Evolutionary conservation across 805 yeast genomes (phyloP).

Genomic region (Wickerhamiella shivajii): DNA sequence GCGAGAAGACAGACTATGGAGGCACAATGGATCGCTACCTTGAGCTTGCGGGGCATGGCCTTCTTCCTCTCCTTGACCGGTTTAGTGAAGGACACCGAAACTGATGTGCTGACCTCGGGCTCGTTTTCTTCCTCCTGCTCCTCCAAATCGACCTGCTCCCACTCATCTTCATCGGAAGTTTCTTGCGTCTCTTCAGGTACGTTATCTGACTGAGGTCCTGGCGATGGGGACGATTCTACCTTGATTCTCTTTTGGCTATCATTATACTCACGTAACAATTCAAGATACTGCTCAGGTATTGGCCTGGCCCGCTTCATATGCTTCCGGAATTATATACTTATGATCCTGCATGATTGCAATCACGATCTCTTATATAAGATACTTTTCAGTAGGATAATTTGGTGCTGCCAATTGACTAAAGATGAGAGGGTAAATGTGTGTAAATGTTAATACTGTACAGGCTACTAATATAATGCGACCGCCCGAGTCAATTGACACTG

Average conservation of each 20-base stretch:
- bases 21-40: slow-evolving; percentile 5
- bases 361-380: too few species aligned
- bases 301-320: slow-evolving; percentile 3
- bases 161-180: slow-evolving; percentile 14
- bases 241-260: not conserved
- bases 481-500: too few species aligned
- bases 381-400: too few species aligned
- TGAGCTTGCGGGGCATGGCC: slow-evolving; percentile 1
- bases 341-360: too few species aligned
- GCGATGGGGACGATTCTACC: not conserved
- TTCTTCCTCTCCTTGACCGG: slow-evolving; percentile 1
- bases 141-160: slow-evolving; percentile 18
- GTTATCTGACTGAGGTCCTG: not conserved
- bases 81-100: slow-evolving; percentile 1
- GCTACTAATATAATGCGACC: too few species aligned
- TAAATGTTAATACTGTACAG: too few species aligned
- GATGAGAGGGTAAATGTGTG: too few species aligned
- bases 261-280: slow-evolving; percentile 2
- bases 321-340: too few species aligned
- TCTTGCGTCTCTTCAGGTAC: slow-evolving; percentile 4
- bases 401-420: too few species aligned
- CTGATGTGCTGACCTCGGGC: not conserved
- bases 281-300: slow-evolving; percentile 2
- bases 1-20: slow-evolving; percentile 21
- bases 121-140: slow-evolving; percentile 6